phyloP scores from a whole-genome alignment of 805 yeast species.

The Clavispora vitiphila region DNA sequence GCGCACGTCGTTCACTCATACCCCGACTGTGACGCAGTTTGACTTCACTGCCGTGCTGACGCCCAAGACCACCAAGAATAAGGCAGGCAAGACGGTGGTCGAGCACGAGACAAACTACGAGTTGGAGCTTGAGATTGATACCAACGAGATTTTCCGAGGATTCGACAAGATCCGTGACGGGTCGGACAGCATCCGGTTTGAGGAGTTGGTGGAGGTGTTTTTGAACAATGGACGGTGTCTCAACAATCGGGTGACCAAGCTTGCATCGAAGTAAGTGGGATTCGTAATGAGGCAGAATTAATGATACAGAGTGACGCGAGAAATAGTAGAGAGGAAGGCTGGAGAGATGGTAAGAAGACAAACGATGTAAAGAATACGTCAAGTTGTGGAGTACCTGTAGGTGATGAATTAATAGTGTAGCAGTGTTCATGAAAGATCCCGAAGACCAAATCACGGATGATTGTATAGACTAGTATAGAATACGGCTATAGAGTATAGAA shows the following conservation, averaged over 20 bases:
- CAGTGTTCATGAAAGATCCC: too few relatives aligned
- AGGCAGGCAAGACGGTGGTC: constrained; percentile 30
- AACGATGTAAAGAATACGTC: too few relatives aligned
- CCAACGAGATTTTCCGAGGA: constrained; percentile 35
- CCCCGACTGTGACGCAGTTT: constrained; percentile 66
- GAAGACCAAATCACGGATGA: too few relatives aligned
- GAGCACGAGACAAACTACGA: constrained; percentile 35
- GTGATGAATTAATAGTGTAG: too few relatives aligned
- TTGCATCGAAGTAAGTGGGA: constrained; percentile 20
- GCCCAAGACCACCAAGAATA: constrained; percentile 31
- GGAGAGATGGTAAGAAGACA: too few relatives aligned
- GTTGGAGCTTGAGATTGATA: constrained; percentile 39
- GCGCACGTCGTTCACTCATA: constrained; percentile 66
- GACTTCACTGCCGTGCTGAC: constrained; percentile 61
- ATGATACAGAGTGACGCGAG: too few relatives aligned
- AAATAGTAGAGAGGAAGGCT: too few relatives aligned
- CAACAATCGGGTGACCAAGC: constrained; percentile 39
- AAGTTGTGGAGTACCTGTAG: too few relatives aligned
- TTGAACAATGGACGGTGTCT: constrained; percentile 56
- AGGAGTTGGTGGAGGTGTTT: constrained; percentile 52
- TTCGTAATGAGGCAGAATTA: too few relatives aligned
- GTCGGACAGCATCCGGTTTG: constrained; percentile 50
- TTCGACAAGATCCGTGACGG: constrained; percentile 38
- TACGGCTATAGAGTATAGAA: too few relatives aligned
- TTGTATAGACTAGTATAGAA: too few relatives aligned